Evolutionary conservation across 352 stramenopile species (phyloP).

Genomic region (Discostella stelligera): DNA sequence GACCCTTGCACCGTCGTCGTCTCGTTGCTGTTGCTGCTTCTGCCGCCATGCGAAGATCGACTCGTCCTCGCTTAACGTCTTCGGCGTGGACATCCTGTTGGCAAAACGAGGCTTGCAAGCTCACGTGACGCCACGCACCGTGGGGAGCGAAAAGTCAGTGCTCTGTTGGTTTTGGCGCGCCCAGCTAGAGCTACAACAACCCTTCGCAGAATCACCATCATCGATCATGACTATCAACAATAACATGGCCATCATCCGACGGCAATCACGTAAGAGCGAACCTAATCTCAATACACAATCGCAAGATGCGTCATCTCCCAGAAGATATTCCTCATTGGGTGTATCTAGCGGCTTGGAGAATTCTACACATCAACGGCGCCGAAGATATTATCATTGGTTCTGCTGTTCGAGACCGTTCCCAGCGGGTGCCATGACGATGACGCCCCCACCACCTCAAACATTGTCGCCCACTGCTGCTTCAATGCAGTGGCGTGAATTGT

Average conservation of each 20-base stretch:
- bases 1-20: conserved; percentile 6
- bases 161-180: no score
- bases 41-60: no score
- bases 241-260: conserved; percentile 22
- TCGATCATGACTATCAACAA: background rate
- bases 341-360: background rate
- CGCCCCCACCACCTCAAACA: background rate
- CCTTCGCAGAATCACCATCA: no score
- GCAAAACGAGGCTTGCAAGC: no score
- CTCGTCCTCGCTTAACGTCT: no score
- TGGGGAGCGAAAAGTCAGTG: no score
- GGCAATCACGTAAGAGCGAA: conserved; percentile 35
- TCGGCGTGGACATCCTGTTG: no score
- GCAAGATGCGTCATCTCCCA: conserved; percentile 2
- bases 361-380: background rate
- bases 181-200: no score
- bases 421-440: background rate
- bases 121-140: no score
- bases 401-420: conserved; percentile 5
- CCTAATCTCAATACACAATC: conserved; percentile 25
- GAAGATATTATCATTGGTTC: background rate
- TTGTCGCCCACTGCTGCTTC: background rate
- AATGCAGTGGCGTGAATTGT: background rate
- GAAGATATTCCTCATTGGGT: background rate
- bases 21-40: no score